phyloP scores from a whole-genome alignment of 192 early-diverging fungal species.

The Powellomyces hirtus region DNA sequence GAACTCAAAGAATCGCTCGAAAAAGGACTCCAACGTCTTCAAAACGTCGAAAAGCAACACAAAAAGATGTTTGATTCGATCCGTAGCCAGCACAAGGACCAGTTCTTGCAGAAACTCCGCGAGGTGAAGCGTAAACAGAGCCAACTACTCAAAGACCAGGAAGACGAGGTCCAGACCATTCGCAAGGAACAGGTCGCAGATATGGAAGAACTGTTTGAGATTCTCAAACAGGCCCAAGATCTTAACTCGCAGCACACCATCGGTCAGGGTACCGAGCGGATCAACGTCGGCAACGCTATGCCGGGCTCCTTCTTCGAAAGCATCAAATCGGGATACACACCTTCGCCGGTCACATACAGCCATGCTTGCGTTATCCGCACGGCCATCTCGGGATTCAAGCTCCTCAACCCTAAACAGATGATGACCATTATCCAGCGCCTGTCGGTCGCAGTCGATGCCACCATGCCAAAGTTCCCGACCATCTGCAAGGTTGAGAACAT shows the following conservation, averaged over 20 bases:
- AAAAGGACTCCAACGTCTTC: conserved; percentile 27
- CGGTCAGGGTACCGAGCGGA: not conserved
- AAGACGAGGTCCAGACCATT: conserved; percentile 21
- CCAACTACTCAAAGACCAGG: conserved; percentile 22
- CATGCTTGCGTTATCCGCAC: conserved; percentile 21
- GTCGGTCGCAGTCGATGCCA: conserved; percentile 29
- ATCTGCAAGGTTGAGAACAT: conserved; percentile 39
- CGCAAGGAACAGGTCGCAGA: conserved; percentile 30
- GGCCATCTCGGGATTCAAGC: conserved; percentile 30
- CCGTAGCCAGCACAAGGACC: conserved; percentile 12
- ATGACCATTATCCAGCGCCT: conserved; percentile 32
- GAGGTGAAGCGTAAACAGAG: conserved; percentile 25
- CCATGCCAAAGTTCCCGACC: conserved; percentile 23
- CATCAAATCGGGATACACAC: conserved; percentile 15
- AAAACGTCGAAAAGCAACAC: conserved; percentile 7
- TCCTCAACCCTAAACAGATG: conserved; percentile 16
- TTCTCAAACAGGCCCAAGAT: not conserved
- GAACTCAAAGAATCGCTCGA: conserved; percentile 11
- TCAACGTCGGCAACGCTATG: conserved; percentile 23
- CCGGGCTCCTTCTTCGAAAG: conserved; percentile 14
- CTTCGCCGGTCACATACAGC: conserved; percentile 22
- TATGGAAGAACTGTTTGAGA: conserved; percentile 30
- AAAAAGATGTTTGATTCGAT: conserved; percentile 16
- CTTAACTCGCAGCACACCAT: not conserved
- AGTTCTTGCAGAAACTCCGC: conserved; percentile 10